Base-by-base conservation (phyloP, 2,329 filamentous ascomycete species). In the Dothideomycetidae sp. region DNA sequence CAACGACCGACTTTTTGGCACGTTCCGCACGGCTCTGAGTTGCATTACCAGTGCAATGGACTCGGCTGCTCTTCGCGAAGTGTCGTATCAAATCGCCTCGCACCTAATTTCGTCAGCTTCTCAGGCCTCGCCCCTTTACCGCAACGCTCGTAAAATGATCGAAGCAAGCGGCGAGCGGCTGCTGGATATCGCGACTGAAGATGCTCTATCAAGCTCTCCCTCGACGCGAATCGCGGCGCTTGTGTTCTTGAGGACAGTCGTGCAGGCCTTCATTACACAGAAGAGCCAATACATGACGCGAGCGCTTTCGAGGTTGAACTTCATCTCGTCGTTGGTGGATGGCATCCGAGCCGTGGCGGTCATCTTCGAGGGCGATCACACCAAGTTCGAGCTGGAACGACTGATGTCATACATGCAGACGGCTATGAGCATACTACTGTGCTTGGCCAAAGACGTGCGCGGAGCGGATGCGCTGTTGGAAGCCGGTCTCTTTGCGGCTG, bases 401-500 rank as follows among this genome's bases (percentile, higher is more conserved):
- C 57, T 76, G 5, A 59, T 79, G 9, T 65, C 67, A 10, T 74
- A 71, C 53, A 76, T 76, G 46, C 69, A 88, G 51, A 78, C 85
- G 31, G 79, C 82, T 44, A 70, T 96, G 18, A 75, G 83, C 2
- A 71, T 98, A 11, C 71, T 98, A 16, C 69, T 93, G 15, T 78
- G 85, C 46, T 71, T 96, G 36, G 81, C 81, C 38, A 83, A 93
- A 55, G 88, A 80, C 1, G 77, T 81, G 40, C 64, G 71, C n/a
- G 92, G 90, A 17, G 86, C 90, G 32, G 79, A 78, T 41, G 75
- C 83, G 45, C 75, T 94, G n/a, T 68, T 96, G 29, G 85, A 92
- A 50, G 81, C 83, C 5, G 88, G 88, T 44, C 69, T 98, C 4
- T 88, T 98, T 63, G 72, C 78, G 31, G 71, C 82, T 0, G 64